Base-by-base conservation (phyloP, 768 basidiomycete species). In the Rhizopogon vinicolor region DNA sequence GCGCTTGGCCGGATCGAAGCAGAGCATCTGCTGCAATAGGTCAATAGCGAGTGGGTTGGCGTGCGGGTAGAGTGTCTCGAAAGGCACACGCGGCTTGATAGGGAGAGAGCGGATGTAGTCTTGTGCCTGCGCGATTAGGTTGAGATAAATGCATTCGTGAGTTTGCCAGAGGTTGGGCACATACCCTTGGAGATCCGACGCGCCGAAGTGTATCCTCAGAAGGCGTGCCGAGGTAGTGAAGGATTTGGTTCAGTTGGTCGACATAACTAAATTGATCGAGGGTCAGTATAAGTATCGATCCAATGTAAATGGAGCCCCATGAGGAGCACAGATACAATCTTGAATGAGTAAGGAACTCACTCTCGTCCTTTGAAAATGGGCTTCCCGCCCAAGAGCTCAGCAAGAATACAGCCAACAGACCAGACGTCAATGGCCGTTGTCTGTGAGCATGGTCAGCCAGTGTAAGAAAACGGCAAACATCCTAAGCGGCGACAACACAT, bases 21-120 rank as follows among this genome's bases (percentile, higher is more conserved):
- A 88, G 44, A 99, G 79, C 79, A 98, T 84, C 68, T 91, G 87
- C 40, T 86, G 83, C 48, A 99, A 82, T 19, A 99, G 81, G 68
- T 98, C 97, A 62, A 98, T 89, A 1, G 96, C 94, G 28, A 90
- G 80, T 1, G 95, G 92, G 68, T 97, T 97, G 12, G 95, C 97
- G 48, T 87, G 83, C 1, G 97, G 97, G 79, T 93, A 98, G 28
- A 98, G 79, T 31, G 89, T 89, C 28, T 87, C 81, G 74, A 98
- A 98, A 0, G 91, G 87, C 22, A 98, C 91, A 28, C 93, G 85
- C 28, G 96, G 93, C 73, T 94, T 94, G 78, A 96, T 98, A 22
- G 97, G 97, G 29, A 99, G 80, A 25, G 94, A 97, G 51, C 97
- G 90, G 64, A 99, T 99, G 68, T 99, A 99, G 65, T 97, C 93